Base-by-base conservation (phyloP, 306 rosid genomes). In the Leucaena leucocephala region DNA sequence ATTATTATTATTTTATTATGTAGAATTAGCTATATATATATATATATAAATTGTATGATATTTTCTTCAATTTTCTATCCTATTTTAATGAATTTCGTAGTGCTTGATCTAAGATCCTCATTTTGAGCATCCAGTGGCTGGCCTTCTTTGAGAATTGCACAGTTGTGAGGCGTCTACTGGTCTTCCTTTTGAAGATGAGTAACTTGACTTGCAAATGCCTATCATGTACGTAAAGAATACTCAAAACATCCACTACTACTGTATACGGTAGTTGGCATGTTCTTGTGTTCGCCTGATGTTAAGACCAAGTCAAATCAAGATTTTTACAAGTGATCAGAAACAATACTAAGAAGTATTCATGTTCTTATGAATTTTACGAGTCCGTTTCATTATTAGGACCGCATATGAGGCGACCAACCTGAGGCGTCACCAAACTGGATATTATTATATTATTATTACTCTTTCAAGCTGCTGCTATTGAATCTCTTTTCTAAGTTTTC, bases 401-500 rank as follows among this genome's bases (percentile, higher is more conserved):
- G 54, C 1, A 48, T 13, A 50, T 7, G 38, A 58, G 6, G 65
- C 15, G 36, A 22, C 65, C 3, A 11, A 27, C 3, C 38, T 1
- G 68, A 68, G 55, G 61, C 67, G 21, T 13, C 8, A 79, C 72
- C 82, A 79, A 71, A 71, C 77, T 48, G 22, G 40, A 8, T 64
- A 44, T 58, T 43, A 69, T 57, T 58, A 14, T 62, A 34, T 78
- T 55, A 69, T 57, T 34, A 58, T 59, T 78, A 5, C 2, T 49
- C 55, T 49, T 49, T 15, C 19, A 15, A 49, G 70, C 70, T 78
- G 59, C 9, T 10, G 54, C 71, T 77, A 50, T 50, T 16, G 58
- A 50, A 50, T 67, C 7, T 15, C 7, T 4, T 19, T 61, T 62
- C 35, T 62, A 45, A 62, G 21, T 50, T 50, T 71, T 62, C 78